Conservation (phyloP, 208 protist genomes). For the Crithidia sp. region DNA sequence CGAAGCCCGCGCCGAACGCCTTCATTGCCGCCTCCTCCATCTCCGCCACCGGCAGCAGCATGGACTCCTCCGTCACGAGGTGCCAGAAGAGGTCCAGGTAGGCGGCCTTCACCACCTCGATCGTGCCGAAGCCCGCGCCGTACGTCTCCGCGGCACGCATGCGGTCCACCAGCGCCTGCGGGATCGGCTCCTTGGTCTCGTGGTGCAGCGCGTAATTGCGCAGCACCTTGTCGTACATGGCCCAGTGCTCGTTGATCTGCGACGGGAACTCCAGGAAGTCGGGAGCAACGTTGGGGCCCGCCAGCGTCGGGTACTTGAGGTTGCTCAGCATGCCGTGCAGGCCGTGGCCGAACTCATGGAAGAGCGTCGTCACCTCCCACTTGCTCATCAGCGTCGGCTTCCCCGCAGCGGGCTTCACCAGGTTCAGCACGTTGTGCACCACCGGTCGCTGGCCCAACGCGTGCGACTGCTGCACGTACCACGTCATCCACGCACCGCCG, state of each 20-base stretch:
- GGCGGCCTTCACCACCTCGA: conserved; percentile 56
- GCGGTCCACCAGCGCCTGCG: conserved; percentile 49
- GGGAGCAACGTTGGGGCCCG: conserved; percentile 62
- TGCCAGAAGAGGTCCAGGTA: conserved; percentile 64
- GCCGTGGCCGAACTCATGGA: conserved; percentile 74
- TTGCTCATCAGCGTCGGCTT: conserved; percentile 61
- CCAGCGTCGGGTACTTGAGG: conserved; percentile 40
- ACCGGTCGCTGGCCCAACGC: conserved; percentile 45
- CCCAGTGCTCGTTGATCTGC: conserved; percentile 84
- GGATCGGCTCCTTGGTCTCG: conserved; percentile 54
- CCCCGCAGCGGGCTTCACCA: conserved; percentile 46
- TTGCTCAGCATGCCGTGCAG: conserved; percentile 80
- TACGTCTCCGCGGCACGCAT: conserved; percentile 37
- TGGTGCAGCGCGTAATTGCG: conserved; percentile 58
- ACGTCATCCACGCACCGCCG: conserved; percentile 67
- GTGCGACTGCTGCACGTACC: conserved; percentile 36
- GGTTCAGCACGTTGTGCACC: conserved; percentile 61
- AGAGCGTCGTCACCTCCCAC: conserved; percentile 55
- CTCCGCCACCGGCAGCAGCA: conserved; percentile 16
- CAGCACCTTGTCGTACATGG: conserved; percentile 48
- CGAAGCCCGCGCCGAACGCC: conserved; percentile 7
- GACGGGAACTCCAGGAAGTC: conserved; percentile 86
- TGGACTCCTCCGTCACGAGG: conserved; percentile 31
- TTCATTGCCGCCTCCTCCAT: conserved; percentile 42
- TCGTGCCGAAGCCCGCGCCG: conserved; percentile 42